Evolutionary conservation across 1,139 yeast genomes (phyloP).

Genomic region (Casaregolazyma suthepensis): DNA sequence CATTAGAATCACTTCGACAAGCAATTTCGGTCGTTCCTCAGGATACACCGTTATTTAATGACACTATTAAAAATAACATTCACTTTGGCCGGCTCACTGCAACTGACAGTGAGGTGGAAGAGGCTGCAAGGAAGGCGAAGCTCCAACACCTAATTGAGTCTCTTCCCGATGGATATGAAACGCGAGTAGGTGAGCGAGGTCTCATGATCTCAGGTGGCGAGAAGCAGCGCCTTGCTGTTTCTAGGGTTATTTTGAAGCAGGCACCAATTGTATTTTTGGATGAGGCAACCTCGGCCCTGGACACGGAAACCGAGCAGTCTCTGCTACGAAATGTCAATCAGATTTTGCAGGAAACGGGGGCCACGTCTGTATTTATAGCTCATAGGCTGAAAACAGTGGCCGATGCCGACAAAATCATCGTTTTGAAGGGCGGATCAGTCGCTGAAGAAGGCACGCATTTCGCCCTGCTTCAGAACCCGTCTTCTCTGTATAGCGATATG

Average conservation of each 20-base stretch:
- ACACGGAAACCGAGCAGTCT: constrained; percentile 91
- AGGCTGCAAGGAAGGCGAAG: constrained; percentile 64
- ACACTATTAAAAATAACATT: constrained; percentile 79
- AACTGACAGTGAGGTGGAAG: constrained; percentile 60
- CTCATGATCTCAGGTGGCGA: constrained; percentile 99
- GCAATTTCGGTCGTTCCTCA: constrained; percentile 94
- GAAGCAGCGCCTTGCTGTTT: constrained; percentile 90
- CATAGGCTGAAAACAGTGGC: constrained; percentile 91
- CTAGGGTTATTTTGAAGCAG: constrained; percentile 73
- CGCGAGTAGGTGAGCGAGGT: constrained; percentile 97
- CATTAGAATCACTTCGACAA: constrained; percentile 65
- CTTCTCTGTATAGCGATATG: constrained; percentile 64
- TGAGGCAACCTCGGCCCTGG: constrained; percentile 95
- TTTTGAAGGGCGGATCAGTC: constrained; percentile 69
- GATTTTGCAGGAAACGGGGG: constrained; percentile 50
- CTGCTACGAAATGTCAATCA: constrained; percentile 64
- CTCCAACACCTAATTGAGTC: constrained; percentile 57
- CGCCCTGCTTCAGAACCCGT: constrained; percentile 46
- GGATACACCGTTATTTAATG: constrained; percentile 94
- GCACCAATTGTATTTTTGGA: constrained; percentile 93
- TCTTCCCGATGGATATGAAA: constrained; percentile 76
- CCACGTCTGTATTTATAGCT: constrained; percentile 86
- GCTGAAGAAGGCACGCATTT: constrained; percentile 83
- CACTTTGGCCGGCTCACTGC: constrained; percentile 80
- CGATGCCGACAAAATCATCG: constrained; percentile 90